Evolutionary conservation across 352 stramenopile genomes (phyloP).

Genomic region (Phytophthora europaea): DNA sequence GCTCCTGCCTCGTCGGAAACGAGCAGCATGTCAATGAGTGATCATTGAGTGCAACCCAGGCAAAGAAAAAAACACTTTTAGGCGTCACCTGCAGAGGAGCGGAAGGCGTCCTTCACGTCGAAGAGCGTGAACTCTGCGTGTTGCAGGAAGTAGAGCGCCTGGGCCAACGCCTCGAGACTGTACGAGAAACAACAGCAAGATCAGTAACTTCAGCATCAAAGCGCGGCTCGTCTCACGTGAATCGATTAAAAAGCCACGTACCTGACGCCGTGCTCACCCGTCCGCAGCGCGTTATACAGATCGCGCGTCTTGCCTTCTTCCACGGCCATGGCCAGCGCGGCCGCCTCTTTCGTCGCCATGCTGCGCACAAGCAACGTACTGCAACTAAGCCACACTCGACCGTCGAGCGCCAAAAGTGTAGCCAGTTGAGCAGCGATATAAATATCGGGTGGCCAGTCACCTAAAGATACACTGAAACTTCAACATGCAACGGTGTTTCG

Average conservation of each 20-base stretch:
- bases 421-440: conserved; percentile 29
- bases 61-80: not conserved
- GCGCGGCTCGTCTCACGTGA: conserved; percentile 7
- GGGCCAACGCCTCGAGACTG: conserved; percentile 55
- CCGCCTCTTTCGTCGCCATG: conserved; percentile 28
- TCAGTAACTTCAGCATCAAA: conserved; percentile 4
- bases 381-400: not conserved
- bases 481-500: conserved; percentile 4
- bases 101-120: conserved; percentile 72
- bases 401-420: conserved; percentile 11
- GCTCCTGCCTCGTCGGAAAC: conserved; percentile 31
- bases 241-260: conserved; percentile 16
- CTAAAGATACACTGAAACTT: conserved; percentile 11
- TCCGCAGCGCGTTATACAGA: conserved; percentile 63
- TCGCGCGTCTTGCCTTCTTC: conserved; percentile 56
- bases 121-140: conserved; percentile 70
- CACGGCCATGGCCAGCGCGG: conserved; percentile 21
- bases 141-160: conserved; percentile 74
- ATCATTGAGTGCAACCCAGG: not conserved
- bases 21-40: not conserved
- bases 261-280: conserved; percentile 64
- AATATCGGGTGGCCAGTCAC: conserved; percentile 25
- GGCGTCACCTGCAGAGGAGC: conserved; percentile 53
- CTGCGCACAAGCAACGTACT: not conserved
- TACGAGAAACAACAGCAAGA: not conserved